Evolutionary conservation across 495 filamentous ascomycete species (phyloP), one percentile per base, ranked within the genome.

Genomic region (Penicillium macrosclerotiorum): DNA sequence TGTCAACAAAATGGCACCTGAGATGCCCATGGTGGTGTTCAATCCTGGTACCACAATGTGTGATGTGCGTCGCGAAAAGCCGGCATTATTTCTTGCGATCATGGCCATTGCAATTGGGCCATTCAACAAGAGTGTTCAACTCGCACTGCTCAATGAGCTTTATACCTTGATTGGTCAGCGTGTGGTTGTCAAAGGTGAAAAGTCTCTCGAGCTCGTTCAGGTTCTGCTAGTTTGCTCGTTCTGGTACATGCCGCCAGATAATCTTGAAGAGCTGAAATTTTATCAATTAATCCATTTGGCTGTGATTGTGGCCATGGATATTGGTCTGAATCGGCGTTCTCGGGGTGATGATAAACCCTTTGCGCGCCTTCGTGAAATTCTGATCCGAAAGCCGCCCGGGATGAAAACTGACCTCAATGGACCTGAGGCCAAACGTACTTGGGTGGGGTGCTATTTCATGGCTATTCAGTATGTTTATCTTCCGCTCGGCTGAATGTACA

Each of bases 231-330:
- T 95, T 16, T 71, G 74, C 19, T 79, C 80, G 12, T 74, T 85
- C 18, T 95, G 88, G 87, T 96, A 96, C 54, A 83, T 79, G 51
- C 86, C 89, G 13, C 89, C 90, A 2, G 85, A 91, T 41, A 75
- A 84, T 42, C 86, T 83, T 37, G 89, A 95, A 45, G 88, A 96
- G 65, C 76, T 93, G 51, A 94, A 93, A 57, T 95, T 92, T 59
- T 94, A 94, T 63, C 88, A 92, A 65, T 72, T 94, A 41, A 82
- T 88, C 19, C 88, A 96, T 55, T 78, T 91, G 39, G 88, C 90
- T 5, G 86, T 88, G 24, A 72, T 86, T 27, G 85, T 96, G 81
- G 88, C 83, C 9, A 82, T 96, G 54, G 93, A 98, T 59, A 76
- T 96, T 30, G 91, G 90, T 0, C 76, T 97, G 23, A 84, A 88